phyloP scores from a whole-genome alignment of 2,329 filamentous ascomycete species.

The Calonectria pseudoturangicola region DNA sequence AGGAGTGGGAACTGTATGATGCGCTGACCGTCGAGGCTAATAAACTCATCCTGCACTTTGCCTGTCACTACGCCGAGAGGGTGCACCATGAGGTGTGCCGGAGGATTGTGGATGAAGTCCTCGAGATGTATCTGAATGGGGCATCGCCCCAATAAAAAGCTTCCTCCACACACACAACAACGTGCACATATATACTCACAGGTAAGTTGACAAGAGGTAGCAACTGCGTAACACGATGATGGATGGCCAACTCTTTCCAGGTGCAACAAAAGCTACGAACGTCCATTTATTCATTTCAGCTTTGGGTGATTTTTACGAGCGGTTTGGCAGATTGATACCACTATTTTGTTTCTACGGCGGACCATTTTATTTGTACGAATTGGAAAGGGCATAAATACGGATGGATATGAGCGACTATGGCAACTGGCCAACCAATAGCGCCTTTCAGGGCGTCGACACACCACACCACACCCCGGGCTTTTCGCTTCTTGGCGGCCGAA shows the following conservation, averaged over 20 bases:
- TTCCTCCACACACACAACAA: too few species aligned
- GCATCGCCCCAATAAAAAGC: constrained; percentile 3
- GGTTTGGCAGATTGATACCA: constrained; percentile 20
- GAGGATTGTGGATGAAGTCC: constrained; percentile 1
- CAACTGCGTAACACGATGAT: background rate
- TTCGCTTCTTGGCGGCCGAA: constrained; percentile 2
- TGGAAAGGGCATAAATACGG: background rate
- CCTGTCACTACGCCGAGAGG: constrained; percentile 17
- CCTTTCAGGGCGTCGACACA: background rate
- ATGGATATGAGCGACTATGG: constrained; percentile 1
- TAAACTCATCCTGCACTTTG: constrained; percentile 16
- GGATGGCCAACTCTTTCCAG: constrained; percentile 12
- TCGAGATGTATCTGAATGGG: constrained; percentile 12
- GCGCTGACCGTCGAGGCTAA: constrained; percentile 5
- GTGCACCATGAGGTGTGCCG: constrained; percentile 17
- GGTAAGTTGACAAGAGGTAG: background rate
- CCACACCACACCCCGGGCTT: constrained; percentile 1
- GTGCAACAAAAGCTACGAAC: background rate
- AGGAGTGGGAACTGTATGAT: constrained; percentile 19
- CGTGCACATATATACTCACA: background rate
- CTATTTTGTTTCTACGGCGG: background rate
- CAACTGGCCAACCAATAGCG: background rate
- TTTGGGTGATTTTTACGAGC: constrained; percentile 3
- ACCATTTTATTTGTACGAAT: background rate
- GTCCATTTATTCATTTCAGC: background rate